phyloP scores from a whole-genome alignment of 1,284 basidiomycete species.

The Malassezia japonica region DNA sequence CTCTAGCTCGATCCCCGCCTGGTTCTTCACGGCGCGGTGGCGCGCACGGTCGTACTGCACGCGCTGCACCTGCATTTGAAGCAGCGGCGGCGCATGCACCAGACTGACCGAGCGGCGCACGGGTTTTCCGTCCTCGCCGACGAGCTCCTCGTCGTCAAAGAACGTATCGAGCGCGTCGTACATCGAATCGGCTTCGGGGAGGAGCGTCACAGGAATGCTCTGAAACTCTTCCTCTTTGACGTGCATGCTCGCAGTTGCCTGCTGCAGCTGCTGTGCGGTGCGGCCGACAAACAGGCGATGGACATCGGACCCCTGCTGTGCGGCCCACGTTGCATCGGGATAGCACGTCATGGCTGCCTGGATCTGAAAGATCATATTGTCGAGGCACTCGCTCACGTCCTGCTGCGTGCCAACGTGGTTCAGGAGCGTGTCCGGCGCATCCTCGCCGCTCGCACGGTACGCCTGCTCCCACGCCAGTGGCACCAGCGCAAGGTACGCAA shows the following conservation, averaged over 20 bases:
- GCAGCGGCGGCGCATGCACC: constrained; percentile 72
- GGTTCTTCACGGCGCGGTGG: constrained; percentile 82
- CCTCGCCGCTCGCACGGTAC: background rate
- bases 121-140: constrained; percentile 68
- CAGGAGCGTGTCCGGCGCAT: constrained; percentile 23
- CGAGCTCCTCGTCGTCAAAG: constrained; percentile 72
- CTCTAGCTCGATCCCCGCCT: constrained; percentile 82
- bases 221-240: constrained; percentile 86
- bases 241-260: constrained; percentile 52
- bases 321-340: constrained; percentile 15
- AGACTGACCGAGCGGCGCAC: constrained; percentile 79
- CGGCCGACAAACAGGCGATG: constrained; percentile 31
- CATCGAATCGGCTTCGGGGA: constrained; percentile 70
- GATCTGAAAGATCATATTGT: constrained; percentile 97
- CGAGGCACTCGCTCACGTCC: constrained; percentile 95
- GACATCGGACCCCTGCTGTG: background rate
- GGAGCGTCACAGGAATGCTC: constrained; percentile 84
- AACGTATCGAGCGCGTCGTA: constrained; percentile 89
- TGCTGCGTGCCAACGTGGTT: constrained; percentile 70
- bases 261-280: constrained; percentile 28
- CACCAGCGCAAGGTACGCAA: constrained; percentile 83
- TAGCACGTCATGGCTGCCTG: constrained; percentile 70
- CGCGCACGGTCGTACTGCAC: constrained; percentile 92
- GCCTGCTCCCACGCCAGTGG: constrained; percentile 63
- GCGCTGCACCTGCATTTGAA: constrained; percentile 90